Percentiles rank a stretch among this genome's conserved stretches.
These are phyloP conservation scores for Umbelopsis sp. DNA, from an alignment of 192 early-diverging fungal genomes.

Conservation along the genomic window DNA sequence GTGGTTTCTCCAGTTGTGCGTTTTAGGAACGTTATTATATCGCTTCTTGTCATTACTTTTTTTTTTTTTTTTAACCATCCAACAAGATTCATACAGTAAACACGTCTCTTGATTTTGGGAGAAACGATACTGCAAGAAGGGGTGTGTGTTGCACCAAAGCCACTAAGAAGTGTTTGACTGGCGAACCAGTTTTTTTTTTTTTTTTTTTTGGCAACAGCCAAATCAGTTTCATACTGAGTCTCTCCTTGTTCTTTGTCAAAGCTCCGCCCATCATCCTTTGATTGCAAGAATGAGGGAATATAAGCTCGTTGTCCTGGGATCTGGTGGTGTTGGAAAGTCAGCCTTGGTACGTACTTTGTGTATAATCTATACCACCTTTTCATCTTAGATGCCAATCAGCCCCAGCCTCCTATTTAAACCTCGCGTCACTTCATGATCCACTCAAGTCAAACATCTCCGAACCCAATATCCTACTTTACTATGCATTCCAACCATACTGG, in stretches of 20 bases:
- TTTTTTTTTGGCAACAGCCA: neutral
- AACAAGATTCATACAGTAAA: neutral
- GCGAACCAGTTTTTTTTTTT: neutral
- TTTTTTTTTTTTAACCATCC: constrained; percentile 1
- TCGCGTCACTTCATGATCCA: constrained; percentile 34
- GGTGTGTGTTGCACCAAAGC: neutral
- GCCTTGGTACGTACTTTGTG: constrained; percentile 61
- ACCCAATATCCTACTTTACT: neutral
- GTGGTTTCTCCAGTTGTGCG: neutral
- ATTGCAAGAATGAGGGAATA: constrained; percentile 79
- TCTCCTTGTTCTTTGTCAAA: constrained; percentile 16
- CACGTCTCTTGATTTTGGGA: too few relatives aligned
- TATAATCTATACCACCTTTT: constrained; percentile 56
- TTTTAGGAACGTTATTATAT: constrained; percentile 11
- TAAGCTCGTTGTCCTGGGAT: constrained; percentile 93
- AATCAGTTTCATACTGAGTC: neutral
- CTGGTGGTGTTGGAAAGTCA: constrained; percentile 87
- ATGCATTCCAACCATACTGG: too few relatives aligned
- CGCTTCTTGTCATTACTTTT: constrained; percentile 12
- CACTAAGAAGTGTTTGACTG: neutral
- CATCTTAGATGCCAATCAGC: too few relatives aligned
- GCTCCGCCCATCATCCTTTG: neutral
- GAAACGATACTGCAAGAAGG: too few relatives aligned
- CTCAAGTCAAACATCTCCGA: neutral
- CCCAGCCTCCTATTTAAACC: too few relatives aligned